These are phyloP conservation scores for Candida fluviatilis DNA, from an alignment of 805 yeast species.

Conservation along the genomic window DNA sequence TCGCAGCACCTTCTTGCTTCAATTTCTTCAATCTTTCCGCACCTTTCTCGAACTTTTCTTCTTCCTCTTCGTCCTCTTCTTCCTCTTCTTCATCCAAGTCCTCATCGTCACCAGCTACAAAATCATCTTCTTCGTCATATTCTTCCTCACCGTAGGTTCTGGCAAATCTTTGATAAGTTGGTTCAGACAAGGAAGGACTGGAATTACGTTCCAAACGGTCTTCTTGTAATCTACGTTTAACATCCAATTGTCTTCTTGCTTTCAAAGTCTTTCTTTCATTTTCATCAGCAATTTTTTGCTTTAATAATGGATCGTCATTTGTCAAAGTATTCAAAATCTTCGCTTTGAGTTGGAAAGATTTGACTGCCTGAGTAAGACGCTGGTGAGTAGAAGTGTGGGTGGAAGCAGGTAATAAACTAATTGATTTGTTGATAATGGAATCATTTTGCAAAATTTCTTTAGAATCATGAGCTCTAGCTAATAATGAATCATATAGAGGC, in stretches of 20 bases:
- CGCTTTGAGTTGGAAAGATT: conserved; percentile 43
- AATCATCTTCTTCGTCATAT: conserved; percentile 29
- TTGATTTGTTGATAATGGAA: conserved; percentile 56
- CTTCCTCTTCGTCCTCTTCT: conserved; percentile 42
- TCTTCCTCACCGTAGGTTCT: conserved; percentile 32
- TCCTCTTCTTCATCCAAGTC: conserved; percentile 31
- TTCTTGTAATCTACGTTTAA: conserved; percentile 52
- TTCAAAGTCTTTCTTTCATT: conserved; percentile 54
- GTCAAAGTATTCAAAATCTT: conserved; percentile 51
- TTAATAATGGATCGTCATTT: conserved; percentile 65
- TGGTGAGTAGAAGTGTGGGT: conserved; percentile 82
- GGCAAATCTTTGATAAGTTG: conserved; percentile 37
- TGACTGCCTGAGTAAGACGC: conserved; percentile 69
- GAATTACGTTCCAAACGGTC: conserved; percentile 53
- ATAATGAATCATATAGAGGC: conserved; percentile 64
- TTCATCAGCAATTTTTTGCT: conserved; percentile 63
- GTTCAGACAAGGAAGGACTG: conserved; percentile 27
- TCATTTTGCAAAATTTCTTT: conserved; percentile 70
- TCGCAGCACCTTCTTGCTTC: conserved; percentile 53
- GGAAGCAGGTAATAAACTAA: conserved; percentile 85
- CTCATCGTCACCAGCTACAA: conserved; percentile 31
- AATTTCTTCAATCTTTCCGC: conserved; percentile 56
- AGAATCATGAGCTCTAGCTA: conserved; percentile 67
- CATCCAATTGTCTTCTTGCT: conserved; percentile 63
- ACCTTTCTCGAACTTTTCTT: conserved; percentile 47